These are phyloP conservation scores for Microsporum canis DNA, from an alignment of 2,329 filamentous ascomycete genomes.

Conservation along the genomic window DNA sequence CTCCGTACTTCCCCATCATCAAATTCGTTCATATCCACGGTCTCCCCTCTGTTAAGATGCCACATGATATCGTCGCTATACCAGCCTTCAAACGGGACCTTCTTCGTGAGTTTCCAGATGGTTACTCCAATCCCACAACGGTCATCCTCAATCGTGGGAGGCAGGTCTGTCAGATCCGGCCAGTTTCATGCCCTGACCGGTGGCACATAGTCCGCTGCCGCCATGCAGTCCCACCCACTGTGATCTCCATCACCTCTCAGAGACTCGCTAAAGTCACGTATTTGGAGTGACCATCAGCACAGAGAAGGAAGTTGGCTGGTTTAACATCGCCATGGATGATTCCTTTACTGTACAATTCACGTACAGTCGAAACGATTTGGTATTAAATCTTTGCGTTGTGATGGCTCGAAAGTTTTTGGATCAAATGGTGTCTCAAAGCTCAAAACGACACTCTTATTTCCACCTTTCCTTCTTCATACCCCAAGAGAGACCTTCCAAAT, in stretches of 20 bases:
- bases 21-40: slow-evolving; percentile 10
- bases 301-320: slow-evolving; percentile 10
- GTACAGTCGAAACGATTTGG: slow-evolving; percentile 7
- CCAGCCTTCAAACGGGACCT: slow-evolving; percentile 8
- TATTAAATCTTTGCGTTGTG: slow-evolving; percentile 6
- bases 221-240: slow-evolving; percentile 7
- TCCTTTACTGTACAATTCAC: slow-evolving; percentile 6
- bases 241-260: slow-evolving; percentile 8
- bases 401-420: slow-evolving; percentile 8
- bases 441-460: slow-evolving; percentile 8
- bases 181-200: slow-evolving; percentile 8
- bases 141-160: slow-evolving; percentile 11
- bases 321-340: slow-evolving; percentile 12
- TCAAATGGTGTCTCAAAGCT: slow-evolving; percentile 9
- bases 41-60: slow-evolving; percentile 8
- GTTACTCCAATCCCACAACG: slow-evolving; percentile 8
- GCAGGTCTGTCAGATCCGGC: slow-evolving; percentile 10
- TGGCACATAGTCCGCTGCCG: slow-evolving; percentile 10
- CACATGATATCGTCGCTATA: slow-evolving; percentile 11
- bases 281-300: slow-evolving; percentile 7
- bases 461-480: slow-evolving; percentile 6
- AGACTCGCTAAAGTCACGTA: slow-evolving; percentile 6
- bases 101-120: slow-evolving; percentile 9
- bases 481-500: slow-evolving; percentile 7
- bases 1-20: slow-evolving; percentile 8